Conservation (phyloP, 2,329 filamentous ascomycete species). For the Monilinia fructigena region DNA sequence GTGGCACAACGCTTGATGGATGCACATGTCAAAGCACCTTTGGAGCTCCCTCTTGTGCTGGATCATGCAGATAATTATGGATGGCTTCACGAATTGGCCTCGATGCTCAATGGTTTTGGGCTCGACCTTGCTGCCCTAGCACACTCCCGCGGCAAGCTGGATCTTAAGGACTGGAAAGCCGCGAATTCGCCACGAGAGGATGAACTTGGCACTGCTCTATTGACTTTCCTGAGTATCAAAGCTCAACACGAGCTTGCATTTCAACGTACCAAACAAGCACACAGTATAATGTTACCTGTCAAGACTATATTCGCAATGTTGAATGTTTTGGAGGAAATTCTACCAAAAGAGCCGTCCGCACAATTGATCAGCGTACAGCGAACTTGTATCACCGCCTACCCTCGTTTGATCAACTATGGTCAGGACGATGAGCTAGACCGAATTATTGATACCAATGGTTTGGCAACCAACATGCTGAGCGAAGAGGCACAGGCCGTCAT, state of each 20-base stretch:
- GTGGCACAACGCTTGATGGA: slow-evolving; percentile 78
- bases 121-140: slow-evolving; percentile 84
- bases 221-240: slow-evolving; percentile 82
- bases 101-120: slow-evolving; percentile 67
- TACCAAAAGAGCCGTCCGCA: slow-evolving; percentile 57
- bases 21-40: slow-evolving; percentile 67
- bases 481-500: slow-evolving; percentile 81
- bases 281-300: slow-evolving; percentile 75
- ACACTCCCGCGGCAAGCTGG: slow-evolving; percentile 75
- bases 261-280: slow-evolving; percentile 60
- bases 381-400: slow-evolving; percentile 87
- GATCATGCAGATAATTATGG: slow-evolving; percentile 78
- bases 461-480: slow-evolving; percentile 77
- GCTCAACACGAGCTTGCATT: slow-evolving; percentile 74
- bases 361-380: slow-evolving; percentile 81
- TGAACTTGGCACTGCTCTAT: slow-evolving; percentile 68
- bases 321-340: slow-evolving; percentile 71
- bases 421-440: slow-evolving; percentile 75
- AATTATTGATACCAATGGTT: slow-evolving; percentile 82
- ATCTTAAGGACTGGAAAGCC: slow-evolving; percentile 78
- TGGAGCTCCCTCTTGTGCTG: slow-evolving; percentile 66
- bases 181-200: slow-evolving; percentile 64
- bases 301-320: slow-evolving; percentile 82
- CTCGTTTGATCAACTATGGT: slow-evolving; percentile 92
- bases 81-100: slow-evolving; percentile 79